These are phyloP conservation scores for Sporobolus alterniflorus DNA, from an alignment of 202 grass and related monocot genomes.

Conservation along the genomic window DNA sequence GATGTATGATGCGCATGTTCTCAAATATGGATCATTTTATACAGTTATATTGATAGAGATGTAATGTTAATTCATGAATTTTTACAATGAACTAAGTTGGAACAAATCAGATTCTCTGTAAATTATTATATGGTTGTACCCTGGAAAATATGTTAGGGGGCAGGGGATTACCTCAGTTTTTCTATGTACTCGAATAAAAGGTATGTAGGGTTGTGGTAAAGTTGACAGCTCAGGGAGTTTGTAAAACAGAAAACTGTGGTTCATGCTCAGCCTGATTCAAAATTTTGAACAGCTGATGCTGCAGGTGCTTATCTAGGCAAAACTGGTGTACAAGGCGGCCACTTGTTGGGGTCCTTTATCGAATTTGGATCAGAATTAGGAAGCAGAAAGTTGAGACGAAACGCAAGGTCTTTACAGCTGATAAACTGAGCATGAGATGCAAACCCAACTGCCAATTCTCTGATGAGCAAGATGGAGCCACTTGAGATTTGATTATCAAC, in stretches of 20 bases:
- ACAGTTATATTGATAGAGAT: neutral
- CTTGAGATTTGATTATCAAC: neutral
- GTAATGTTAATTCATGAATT: neutral
- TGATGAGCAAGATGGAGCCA: neutral
- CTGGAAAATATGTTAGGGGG: neutral
- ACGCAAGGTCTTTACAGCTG: neutral
- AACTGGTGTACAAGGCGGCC: neutral
- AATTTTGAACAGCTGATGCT: neutral
- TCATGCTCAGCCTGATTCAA: neutral
- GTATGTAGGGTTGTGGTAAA: too few relatives aligned
- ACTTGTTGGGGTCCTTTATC: too few relatives aligned
- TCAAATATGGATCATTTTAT: neutral
- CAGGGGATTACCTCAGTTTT: conserved; percentile 16
- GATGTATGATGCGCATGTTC: neutral
- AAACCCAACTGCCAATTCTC: neutral
- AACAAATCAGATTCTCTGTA: too few relatives aligned
- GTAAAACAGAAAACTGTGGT: neutral
- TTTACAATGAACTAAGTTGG: neutral
- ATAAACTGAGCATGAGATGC: neutral
- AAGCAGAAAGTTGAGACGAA: neutral
- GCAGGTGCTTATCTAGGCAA: neutral
- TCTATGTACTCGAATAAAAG: too few relatives aligned
- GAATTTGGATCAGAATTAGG: neutral
- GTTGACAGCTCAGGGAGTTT: neutral
- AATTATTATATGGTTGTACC: neutral